phyloP scores from a whole-genome alignment of 202 grass and related monocot species.

The Panicum virgatum region DNA sequence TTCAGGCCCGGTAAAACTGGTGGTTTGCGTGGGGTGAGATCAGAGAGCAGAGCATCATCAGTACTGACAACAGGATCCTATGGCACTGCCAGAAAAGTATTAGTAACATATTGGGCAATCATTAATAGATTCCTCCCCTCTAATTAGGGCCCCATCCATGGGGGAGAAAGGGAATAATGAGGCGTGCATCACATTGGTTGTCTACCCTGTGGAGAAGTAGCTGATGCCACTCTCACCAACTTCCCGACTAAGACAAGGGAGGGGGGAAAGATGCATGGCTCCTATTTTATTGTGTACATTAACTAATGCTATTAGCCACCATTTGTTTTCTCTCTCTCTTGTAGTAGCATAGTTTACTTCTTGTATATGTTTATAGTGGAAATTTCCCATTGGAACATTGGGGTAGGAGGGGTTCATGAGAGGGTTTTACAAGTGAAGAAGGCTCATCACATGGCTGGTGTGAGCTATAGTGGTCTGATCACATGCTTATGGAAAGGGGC shows the following conservation, averaged over 20 bases:
- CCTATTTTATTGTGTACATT: slow-evolving; percentile 24
- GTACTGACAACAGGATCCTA: slow-evolving; percentile 42
- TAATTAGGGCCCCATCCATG: slow-evolving; percentile 50
- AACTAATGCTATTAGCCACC: neutral
- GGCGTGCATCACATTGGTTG: slow-evolving; percentile 54
- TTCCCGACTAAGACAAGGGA: slow-evolving; percentile 57
- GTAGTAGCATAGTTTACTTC: neutral
- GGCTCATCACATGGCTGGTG: slow-evolving; percentile 62
- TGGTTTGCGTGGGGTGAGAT: slow-evolving; percentile 7
- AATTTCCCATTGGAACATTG: slow-evolving; percentile 42
- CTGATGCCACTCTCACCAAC: slow-evolving; percentile 54
- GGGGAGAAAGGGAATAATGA: slow-evolving; percentile 41
- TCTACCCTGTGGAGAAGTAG: slow-evolving; percentile 45
- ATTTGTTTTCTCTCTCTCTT: slow-evolving; percentile 6
- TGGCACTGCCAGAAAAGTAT: slow-evolving; percentile 30
- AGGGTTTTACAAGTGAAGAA: slow-evolving; percentile 43
- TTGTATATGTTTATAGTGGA: neutral
- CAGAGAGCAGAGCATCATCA: slow-evolving; percentile 7
- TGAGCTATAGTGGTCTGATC: slow-evolving; percentile 34
- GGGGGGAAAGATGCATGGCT: slow-evolving; percentile 3
- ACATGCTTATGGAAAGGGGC: slow-evolving; percentile 44
- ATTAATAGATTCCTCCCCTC: slow-evolving; percentile 48
- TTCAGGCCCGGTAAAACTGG: neutral
- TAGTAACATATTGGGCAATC: slow-evolving; percentile 54
- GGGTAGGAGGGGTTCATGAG: slow-evolving; percentile 40